Evolutionary conservation across 1,284 basidiomycete genomes (phyloP).

Genomic region (Wolfiporia cocos): DNA sequence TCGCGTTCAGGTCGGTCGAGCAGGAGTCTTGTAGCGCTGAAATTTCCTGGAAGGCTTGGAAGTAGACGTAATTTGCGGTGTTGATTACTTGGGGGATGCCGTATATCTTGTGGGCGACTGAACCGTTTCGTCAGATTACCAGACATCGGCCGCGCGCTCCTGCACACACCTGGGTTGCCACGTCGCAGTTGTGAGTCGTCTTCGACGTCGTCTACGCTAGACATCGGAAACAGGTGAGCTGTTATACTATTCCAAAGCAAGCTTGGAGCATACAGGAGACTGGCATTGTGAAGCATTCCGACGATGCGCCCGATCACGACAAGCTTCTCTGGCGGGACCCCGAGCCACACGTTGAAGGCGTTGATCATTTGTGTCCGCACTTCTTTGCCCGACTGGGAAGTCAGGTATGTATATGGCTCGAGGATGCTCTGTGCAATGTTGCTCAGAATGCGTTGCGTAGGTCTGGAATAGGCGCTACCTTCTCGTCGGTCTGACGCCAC

Average conservation of each 20-base stretch:
- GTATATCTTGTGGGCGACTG: slow-evolving; percentile 3
- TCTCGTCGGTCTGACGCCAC: not conserved
- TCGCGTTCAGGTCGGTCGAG: not conserved
- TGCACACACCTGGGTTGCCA: not conserved
- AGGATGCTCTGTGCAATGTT: slow-evolving; percentile 1
- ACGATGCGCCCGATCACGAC: not conserved
- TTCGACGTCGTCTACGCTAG: slow-evolving; percentile 2
- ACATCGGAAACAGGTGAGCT: not conserved
- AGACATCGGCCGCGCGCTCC: not conserved
- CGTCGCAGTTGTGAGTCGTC: slow-evolving; percentile 2
- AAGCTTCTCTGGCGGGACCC: not conserved
- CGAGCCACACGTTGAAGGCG: slow-evolving; percentile 2
- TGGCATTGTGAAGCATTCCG: slow-evolving; percentile 2
- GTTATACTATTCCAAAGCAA: not conserved
- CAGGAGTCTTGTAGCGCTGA: not conserved
- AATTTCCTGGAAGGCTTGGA: slow-evolving; percentile 2
- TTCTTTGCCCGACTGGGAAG: slow-evolving; percentile 1
- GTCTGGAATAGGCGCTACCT: too few relatives aligned
- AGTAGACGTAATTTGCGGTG: slow-evolving; percentile 3
- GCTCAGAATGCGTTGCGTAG: too few relatives aligned
- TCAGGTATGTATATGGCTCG: slow-evolving; percentile 2
- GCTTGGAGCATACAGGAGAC: not conserved
- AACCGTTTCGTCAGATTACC: not conserved
- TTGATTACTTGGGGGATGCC: slow-evolving; percentile 2
- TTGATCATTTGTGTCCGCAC: slow-evolving; percentile 2